Evolutionary conservation across 306 rosid genomes (phyloP).

Genomic region (Echinosophora koreensis): DNA sequence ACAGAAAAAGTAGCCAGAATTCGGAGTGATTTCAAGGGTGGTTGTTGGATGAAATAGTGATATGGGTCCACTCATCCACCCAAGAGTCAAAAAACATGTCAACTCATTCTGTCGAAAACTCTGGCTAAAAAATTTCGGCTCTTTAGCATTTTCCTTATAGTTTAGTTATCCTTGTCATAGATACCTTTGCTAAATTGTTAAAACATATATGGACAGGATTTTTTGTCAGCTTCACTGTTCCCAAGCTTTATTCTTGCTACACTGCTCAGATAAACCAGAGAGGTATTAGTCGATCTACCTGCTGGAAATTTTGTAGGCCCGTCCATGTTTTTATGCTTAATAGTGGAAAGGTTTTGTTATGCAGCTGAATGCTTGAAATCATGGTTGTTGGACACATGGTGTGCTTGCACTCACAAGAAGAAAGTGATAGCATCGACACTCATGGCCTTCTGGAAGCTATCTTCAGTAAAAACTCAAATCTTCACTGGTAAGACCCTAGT

Average conservation of each 20-base stretch:
- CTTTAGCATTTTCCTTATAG: background rate
- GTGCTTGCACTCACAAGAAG: slow-evolving; percentile 84
- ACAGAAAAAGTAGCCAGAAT: background rate
- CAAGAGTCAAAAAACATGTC: background rate
- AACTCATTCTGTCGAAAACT: background rate
- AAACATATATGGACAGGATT: slow-evolving; percentile 60
- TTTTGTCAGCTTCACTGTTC: slow-evolving; percentile 76
- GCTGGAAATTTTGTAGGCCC: background rate
- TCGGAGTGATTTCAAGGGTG: background rate
- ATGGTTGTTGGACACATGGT: slow-evolving; percentile 73
- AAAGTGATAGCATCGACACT: slow-evolving; percentile 60
- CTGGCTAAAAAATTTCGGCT: background rate
- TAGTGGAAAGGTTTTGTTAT: slow-evolving; percentile 26
- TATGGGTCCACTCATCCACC: background rate
- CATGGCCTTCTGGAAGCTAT: slow-evolving; percentile 83
- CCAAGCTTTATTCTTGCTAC: slow-evolving; percentile 81
- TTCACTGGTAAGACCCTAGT: slow-evolving; percentile 62
- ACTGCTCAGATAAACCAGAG: slow-evolving; percentile 63
- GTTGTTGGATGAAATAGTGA: background rate
- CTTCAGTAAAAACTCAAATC: slow-evolving; percentile 71
- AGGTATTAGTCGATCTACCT: slow-evolving; percentile 54
- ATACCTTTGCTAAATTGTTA: slow-evolving; percentile 22
- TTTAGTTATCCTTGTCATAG: background rate
- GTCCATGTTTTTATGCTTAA: slow-evolving; percentile 20
- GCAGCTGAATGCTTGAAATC: slow-evolving; percentile 66